Evolutionary conservation across 257 asterid species (phyloP), one percentile per base, ranked within the genome.

Genomic region (Fraxinus cuspidata): DNA sequence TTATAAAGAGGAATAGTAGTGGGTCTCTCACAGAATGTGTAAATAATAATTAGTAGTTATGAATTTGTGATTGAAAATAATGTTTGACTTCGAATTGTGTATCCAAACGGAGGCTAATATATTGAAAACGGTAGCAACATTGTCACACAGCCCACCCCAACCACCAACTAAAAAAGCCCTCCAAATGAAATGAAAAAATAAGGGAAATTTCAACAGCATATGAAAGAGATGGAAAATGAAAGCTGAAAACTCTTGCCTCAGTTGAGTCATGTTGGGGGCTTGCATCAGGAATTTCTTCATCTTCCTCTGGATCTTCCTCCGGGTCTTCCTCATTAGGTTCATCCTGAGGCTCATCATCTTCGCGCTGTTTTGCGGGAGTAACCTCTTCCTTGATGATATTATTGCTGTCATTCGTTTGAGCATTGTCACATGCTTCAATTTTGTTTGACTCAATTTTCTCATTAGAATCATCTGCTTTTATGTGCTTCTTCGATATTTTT

Each of bases 291-390:
- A 85, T 86, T 82, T 88, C 95, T 81, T 83, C 87, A 63, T 80
- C 88, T 81, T 82, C 88, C 70, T 80, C 85, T 2, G 83, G 80
- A 83, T 85, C 89, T 77, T 86, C 96, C 82, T 86, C 90, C 0
- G 86, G 89, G 51, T 88, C 93, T 78, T 90, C 97, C 70, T 92
- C 96, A 71, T 87, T 93, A 0, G 79, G 79, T 60, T 71, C 84
- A 76, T 27, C 76, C 29, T 74, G 74, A 31, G 18, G 67, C 79
- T 80, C 81, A 18, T 58, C 80, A 63, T 82, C 91, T 66, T 85
- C 88, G 19, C 69, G 85, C 78, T 73, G 81, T 74, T 82, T 77
- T n/a, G 80, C 37, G 13, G 64, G 63, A 19, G 49, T 29, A 37
- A 72, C 27, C 42, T 84, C 91, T 81, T 87, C 98, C 81, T 83